Percentiles rank a stretch among this genome's conserved stretches.
Conservation (phyloP, 176 grass and related monocot genomes). For the Cocos nucifera region DNA sequence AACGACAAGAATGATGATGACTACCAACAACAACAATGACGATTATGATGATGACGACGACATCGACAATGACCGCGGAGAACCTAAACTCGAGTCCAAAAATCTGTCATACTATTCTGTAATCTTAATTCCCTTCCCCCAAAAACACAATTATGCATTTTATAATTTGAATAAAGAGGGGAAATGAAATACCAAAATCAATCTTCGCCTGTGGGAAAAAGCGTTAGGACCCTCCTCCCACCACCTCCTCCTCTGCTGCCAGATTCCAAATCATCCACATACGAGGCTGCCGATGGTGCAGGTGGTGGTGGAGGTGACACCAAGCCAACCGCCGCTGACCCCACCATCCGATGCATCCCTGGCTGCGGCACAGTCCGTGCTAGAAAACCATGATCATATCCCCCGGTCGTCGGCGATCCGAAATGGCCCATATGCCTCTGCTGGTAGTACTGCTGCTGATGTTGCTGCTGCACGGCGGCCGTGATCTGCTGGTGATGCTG, state of each 20-base stretch:
- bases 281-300: slow-evolving; percentile 21
- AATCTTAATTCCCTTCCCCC: not conserved
- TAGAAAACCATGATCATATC: slow-evolving; percentile 65
- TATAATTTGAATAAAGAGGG: not conserved
- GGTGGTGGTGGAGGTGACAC: slow-evolving; percentile 14
- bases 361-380: slow-evolving; percentile 40
- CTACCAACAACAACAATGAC: no score
- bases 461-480: slow-evolving; percentile 25
- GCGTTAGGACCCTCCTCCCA: slow-evolving; percentile 60
- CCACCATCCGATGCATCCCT: slow-evolving; percentile 62
- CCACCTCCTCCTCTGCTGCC: slow-evolving; percentile 37
- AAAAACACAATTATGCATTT: not conserved
- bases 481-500: slow-evolving; percentile 39
- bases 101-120: not conserved
- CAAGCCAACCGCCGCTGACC: slow-evolving; percentile 10
- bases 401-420: slow-evolving; percentile 19
- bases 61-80: no score
- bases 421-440: slow-evolving; percentile 46
- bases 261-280: slow-evolving; percentile 62
- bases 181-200: slow-evolving; percentile 11
- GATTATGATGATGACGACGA: no score
- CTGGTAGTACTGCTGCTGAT: slow-evolving; percentile 47
- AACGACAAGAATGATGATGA: no score
- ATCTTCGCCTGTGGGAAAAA: slow-evolving; percentile 75
- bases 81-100: no score